Evolutionary conservation across 129 eudicot species (phyloP).

Genomic region (Flaveria ramosissima): DNA sequence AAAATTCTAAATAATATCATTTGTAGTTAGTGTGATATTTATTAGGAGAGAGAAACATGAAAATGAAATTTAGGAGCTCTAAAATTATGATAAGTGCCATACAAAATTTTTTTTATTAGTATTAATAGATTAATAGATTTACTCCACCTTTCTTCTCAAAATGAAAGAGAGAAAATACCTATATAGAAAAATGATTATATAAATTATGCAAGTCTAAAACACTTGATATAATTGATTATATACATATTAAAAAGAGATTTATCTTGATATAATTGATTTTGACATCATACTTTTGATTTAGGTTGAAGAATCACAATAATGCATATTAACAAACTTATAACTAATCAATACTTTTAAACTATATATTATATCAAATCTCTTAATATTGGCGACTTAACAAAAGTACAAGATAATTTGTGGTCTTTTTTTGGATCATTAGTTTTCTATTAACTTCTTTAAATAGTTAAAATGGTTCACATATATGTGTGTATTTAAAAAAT

Average conservation of each 20-base stretch:
- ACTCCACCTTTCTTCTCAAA: not conserved
- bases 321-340: not conserved
- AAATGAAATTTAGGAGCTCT: too few species aligned
- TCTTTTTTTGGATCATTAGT: not conserved
- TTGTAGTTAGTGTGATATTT: too few species aligned
- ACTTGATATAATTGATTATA: not conserved
- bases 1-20: too few species aligned
- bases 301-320: not conserved
- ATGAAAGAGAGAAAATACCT: not conserved
- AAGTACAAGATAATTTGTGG: not conserved
- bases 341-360: not conserved
- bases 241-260: not conserved
- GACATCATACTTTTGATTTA: not conserved
- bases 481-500: too few species aligned
- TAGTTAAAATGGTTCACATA: not conserved
- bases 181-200: too few species aligned
- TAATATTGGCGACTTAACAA: not conserved
- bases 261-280: not conserved
- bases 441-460: too few species aligned
- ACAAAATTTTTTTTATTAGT: too few species aligned
- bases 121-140: too few species aligned
- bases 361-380: not conserved
- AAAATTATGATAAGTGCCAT: too few species aligned
- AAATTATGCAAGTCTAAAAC: too few species aligned
- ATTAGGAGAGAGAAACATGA: too few species aligned